Percentiles rank a stretch among this genome's conserved stretches.
Conservation (phyloP, 225 moss, liverwort and hornwort genomes). For the Asterella californica region DNA sequence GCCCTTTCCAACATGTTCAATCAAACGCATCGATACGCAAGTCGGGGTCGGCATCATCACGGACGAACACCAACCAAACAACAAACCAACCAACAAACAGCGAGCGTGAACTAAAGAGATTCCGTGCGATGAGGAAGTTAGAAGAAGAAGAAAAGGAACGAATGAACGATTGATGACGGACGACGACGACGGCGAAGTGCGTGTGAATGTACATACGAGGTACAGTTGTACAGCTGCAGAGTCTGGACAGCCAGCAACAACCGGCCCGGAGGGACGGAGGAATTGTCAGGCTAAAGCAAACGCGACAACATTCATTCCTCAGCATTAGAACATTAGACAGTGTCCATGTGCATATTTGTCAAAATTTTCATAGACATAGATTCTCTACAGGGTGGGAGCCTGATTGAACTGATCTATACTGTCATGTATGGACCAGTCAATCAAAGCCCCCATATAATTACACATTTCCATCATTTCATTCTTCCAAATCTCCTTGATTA, state of each 20-base stretch:
- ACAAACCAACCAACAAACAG: neutral
- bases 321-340: neutral
- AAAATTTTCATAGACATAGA: slow-evolving; percentile 8
- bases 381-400: slow-evolving; percentile 9
- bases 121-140: neutral
- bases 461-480: slow-evolving; percentile 14
- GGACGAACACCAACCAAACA: neutral
- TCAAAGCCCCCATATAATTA: slow-evolving; percentile 8
- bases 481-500: neutral
- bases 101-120: neutral
- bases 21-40: neutral
- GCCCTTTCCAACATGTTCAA: neutral
- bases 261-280: neutral
- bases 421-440: neutral
- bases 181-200: neutral
- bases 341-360: slow-evolving; percentile 17
- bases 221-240: slow-evolving; percentile 21
- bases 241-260: neutral
- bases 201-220: slow-evolving; percentile 17
- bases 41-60: neutral
- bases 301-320: slow-evolving; percentile 15
- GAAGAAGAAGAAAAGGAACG: neutral
- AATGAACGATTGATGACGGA: neutral
- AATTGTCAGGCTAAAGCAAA: slow-evolving; percentile 7
- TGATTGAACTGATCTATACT: neutral